Conservation (phyloP, 805 yeast genomes). For the Starmerella apis region DNA sequence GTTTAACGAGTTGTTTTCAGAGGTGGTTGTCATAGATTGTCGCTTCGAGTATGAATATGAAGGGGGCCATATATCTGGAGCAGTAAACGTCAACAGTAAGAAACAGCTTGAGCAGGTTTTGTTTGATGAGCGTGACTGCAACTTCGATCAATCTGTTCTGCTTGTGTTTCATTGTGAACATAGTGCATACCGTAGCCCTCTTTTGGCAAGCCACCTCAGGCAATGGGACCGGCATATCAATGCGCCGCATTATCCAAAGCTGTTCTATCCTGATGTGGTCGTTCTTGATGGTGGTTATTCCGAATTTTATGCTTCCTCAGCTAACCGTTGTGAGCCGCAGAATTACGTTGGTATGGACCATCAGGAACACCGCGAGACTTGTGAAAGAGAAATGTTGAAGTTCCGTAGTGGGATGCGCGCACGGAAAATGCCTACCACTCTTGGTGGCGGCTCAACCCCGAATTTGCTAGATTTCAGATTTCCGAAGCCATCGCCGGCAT, state of each 20-base stretch:
- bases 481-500: constrained; percentile 11
- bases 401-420: constrained; percentile 40
- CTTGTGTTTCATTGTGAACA: constrained; percentile 91
- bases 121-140: constrained; percentile 24
- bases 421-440: constrained; percentile 12
- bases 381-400: constrained; percentile 45
- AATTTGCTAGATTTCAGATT: constrained; percentile 13
- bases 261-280: constrained; percentile 80
- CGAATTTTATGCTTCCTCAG: constrained; percentile 52
- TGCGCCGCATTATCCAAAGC: constrained; percentile 62
- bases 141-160: constrained; percentile 35
- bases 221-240: constrained; percentile 70
- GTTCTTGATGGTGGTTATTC: constrained; percentile 88
- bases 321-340: constrained; percentile 58
- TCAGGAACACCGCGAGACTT: constrained; percentile 36
- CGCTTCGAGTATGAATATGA: constrained; percentile 83
- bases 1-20: constrained; percentile 43
- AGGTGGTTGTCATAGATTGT: constrained; percentile 64
- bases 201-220: constrained; percentile 77
- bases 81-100: constrained; percentile 65
- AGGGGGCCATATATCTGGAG: constrained; percentile 86
- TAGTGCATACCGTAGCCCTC: constrained; percentile 86
- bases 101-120: constrained; percentile 54
- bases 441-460: constrained; percentile 13
- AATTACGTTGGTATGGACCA: constrained; percentile 82